A percentile compares a stretch with the other conserved stretches of the same genome.
Evolutionary conservation across 306 rosid species (phyloP).

Genomic region (Luffa aegyptiaca): DNA sequence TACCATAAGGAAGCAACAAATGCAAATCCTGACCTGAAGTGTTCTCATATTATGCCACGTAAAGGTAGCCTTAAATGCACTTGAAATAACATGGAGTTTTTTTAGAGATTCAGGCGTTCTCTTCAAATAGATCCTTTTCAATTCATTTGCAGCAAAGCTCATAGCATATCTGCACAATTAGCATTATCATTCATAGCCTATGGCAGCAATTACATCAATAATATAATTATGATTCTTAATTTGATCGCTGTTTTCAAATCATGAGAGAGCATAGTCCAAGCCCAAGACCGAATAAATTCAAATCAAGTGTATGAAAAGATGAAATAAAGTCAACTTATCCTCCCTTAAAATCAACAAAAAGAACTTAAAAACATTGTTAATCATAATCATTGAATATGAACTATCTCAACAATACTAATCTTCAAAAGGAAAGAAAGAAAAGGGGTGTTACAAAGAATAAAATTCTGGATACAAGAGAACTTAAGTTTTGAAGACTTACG

Average conservation of each 20-base stretch:
- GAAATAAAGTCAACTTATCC: not conserved
- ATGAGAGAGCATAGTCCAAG: not conserved
- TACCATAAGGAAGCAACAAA: not conserved
- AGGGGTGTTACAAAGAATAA: not conserved
- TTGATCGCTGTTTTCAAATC: not conserved
- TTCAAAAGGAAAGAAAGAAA: not conserved
- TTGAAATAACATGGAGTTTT: slow-evolving; percentile 71
- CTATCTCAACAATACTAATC: not conserved
- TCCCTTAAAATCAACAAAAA: not conserved
- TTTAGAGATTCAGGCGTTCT: slow-evolving; percentile 63
- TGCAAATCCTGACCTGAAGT: slow-evolving; percentile 53
- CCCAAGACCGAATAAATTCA: not conserved
- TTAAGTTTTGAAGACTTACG: slow-evolving; percentile 31
- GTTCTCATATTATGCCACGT: slow-evolving; percentile 94
- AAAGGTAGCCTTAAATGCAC: slow-evolving; percentile 75
- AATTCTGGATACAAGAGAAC: not conserved
- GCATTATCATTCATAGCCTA: not conserved
- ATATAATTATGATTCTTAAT: too few relatives aligned
- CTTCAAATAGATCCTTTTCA: slow-evolving; percentile 55
- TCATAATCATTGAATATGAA: not conserved
- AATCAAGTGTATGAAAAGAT: not conserved
- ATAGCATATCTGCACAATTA: slow-evolving; percentile 62
- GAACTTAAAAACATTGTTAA: not conserved
- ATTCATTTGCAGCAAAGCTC: slow-evolving; percentile 70
- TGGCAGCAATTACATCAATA: too few relatives aligned